phyloP scores from a whole-genome alignment of 2,329 filamentous ascomycete species.

The Colletotrichum sp. region DNA sequence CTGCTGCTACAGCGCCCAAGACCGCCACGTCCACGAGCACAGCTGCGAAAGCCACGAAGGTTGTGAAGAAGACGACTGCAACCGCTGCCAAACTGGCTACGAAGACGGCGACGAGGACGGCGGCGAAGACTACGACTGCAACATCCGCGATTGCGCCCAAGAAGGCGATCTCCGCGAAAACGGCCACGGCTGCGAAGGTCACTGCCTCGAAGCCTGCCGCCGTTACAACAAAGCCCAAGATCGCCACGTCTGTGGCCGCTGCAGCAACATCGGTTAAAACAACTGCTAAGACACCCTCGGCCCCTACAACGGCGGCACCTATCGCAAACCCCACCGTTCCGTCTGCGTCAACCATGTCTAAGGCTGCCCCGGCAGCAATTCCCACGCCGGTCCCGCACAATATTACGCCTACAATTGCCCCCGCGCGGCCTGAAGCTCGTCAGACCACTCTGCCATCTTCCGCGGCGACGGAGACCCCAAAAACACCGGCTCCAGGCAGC shows the following conservation, averaged over 20 bases:
- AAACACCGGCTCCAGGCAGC: slow-evolving; percentile 35
- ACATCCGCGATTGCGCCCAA: not conserved
- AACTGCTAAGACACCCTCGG: not conserved
- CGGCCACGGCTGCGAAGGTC: not conserved
- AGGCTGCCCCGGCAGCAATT: not conserved
- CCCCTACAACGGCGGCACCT: not conserved
- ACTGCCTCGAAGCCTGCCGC: not conserved
- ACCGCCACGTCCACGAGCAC: not conserved
- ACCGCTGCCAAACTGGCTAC: not conserved
- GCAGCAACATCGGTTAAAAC: not conserved
- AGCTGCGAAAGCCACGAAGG: not conserved
- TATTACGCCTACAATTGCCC: not conserved
- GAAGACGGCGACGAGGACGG: not conserved
- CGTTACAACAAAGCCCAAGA: not conserved
- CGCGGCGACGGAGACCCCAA: not conserved
- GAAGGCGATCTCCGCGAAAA: not conserved
- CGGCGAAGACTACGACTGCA: not conserved
- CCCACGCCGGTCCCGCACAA: not conserved
- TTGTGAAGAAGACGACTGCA: not conserved
- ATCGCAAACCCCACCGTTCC: not conserved
- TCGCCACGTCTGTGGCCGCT: not conserved
- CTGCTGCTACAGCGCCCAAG: not conserved
- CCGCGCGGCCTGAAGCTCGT: not conserved
- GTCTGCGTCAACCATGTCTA: not conserved
- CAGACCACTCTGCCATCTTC: not conserved